Base-by-base conservation (phyloP, 208 protist genomes). In the Trypanosoma avium region DNA sequence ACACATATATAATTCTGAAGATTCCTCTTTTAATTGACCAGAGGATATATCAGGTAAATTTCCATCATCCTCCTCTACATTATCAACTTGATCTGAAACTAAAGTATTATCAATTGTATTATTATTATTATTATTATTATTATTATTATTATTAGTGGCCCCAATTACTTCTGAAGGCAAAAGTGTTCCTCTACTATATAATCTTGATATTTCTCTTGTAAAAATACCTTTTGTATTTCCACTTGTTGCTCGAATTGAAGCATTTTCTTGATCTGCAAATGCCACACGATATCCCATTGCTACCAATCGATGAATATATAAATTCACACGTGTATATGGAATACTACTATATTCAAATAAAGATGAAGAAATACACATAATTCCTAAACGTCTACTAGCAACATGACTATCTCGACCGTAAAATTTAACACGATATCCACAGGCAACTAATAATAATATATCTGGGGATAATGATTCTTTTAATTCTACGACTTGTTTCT, bases 201-300 rank as follows among this genome's bases (percentile, higher is more conserved):
- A 61, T 38, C 82, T 84, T 46, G 84, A 84, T 3, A 95, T 73
- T 17, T 59, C 78, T 27, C 90, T 81, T 22, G 68, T 79, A 68
- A 95, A 95, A 55, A 95, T 77, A 17, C 83, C 85, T 48, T 79
- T 81, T 49, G 73, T 72, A 22, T 72, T 66, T 0, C 84, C 82
- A 42, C 80, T 86, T 3, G 64, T 77, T 17, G 86, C 82, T n/a
- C 90, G 90, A 70, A 93, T 70, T 13, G 86, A 88, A 0, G 90
- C 86, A 0, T 79, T 91, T 64, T 95, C 90, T 56, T 93, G 86
- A 65, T 95, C 90, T 0, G 90, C 90, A 56, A 95, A 92, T 17
- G 72, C 86, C 42, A 95, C 86, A 67, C 92, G 90, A 65, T 95
- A 95, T 42, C 90, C 90, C 90, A 95, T 95, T 4, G 83, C 81